Conservation (phyloP, 176 grass and related monocot genomes). For the Paspalum vaginatum region DNA sequence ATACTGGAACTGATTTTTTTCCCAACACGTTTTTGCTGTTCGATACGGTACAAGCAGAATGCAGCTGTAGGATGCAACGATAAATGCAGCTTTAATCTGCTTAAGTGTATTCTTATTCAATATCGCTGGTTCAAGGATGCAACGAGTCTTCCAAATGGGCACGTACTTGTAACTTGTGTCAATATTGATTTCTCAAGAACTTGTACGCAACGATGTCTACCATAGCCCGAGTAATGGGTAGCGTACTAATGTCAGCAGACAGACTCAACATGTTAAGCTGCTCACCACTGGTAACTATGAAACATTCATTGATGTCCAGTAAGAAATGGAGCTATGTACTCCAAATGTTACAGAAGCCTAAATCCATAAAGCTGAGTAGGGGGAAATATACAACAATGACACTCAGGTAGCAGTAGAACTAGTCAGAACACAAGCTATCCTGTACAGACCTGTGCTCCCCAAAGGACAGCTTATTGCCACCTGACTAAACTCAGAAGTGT, state of each 20-base stretch:
- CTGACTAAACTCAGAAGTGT: slow-evolving; percentile 39
- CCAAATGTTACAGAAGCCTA: slow-evolving; percentile 37
- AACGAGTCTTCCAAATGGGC: too few species aligned
- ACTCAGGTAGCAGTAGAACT: slow-evolving; percentile 16
- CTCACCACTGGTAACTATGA: slow-evolving; percentile 1
- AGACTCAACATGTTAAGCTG: not conserved
- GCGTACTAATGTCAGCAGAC: not conserved
- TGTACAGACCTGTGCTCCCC: slow-evolving; percentile 57
- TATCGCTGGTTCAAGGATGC: not conserved
- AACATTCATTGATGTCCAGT: slow-evolving; percentile 32
- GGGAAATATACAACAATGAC: slow-evolving; percentile 55
- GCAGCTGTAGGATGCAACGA: not conserved
- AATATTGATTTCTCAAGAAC: not conserved
- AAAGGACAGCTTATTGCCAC: slow-evolving; percentile 48
- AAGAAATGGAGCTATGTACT: slow-evolving; percentile 38
- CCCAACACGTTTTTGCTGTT: not conserved
- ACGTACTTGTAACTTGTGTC: not conserved
- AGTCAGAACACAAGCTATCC: slow-evolving; percentile 36
- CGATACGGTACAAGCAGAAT: too few species aligned
- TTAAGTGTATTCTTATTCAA: not conserved
- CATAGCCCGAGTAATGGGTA: not conserved
- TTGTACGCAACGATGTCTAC: not conserved
- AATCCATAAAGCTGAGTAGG: not conserved
- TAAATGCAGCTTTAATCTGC: too few species aligned
- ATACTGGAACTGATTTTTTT: not conserved